Percentiles rank a stretch among this genome's conserved stretches.
Evolutionary conservation across 441 rosid species (phyloP).

Genomic region (Corymbia citriodora): DNA sequence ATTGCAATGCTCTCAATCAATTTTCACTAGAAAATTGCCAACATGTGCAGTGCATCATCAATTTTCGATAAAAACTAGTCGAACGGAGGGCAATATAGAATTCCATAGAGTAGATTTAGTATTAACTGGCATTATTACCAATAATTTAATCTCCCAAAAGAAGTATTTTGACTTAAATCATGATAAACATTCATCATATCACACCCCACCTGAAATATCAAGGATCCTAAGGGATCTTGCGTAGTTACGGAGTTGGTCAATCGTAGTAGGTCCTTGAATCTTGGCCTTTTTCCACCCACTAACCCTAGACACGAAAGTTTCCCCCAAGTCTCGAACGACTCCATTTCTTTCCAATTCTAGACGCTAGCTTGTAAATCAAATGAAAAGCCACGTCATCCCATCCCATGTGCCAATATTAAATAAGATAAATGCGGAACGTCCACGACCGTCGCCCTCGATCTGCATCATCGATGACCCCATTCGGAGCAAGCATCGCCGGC

Average conservation of each 20-base stretch:
- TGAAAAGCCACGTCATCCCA: background rate
- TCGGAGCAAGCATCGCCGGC: background rate
- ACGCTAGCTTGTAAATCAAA: background rate
- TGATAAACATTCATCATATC: background rate
- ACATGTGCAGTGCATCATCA: background rate
- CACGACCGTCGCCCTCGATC: background rate
- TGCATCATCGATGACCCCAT: background rate
- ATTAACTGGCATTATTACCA: background rate
- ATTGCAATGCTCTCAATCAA: background rate
- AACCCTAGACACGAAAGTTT: background rate
- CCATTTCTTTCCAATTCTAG: background rate
- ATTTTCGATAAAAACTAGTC: fast-evolving
- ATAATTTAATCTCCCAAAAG: background rate
- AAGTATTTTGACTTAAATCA: background rate
- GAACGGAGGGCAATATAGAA: background rate
- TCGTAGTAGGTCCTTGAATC: background rate
- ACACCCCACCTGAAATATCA: background rate
- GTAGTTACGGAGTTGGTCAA: background rate
- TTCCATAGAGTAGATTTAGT: fast-evolving
- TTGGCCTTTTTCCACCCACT: background rate
- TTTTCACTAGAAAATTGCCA: fast-evolving
- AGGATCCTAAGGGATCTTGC: background rate
- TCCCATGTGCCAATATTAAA: background rate
- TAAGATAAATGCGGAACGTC: background rate
- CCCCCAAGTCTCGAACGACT: background rate